A percentile compares a stretch with the other conserved stretches of the same genome.
These are phyloP conservation scores for Crataegus laevigata DNA, from an alignment of 306 rosid genomes.

Conservation along the genomic window DNA sequence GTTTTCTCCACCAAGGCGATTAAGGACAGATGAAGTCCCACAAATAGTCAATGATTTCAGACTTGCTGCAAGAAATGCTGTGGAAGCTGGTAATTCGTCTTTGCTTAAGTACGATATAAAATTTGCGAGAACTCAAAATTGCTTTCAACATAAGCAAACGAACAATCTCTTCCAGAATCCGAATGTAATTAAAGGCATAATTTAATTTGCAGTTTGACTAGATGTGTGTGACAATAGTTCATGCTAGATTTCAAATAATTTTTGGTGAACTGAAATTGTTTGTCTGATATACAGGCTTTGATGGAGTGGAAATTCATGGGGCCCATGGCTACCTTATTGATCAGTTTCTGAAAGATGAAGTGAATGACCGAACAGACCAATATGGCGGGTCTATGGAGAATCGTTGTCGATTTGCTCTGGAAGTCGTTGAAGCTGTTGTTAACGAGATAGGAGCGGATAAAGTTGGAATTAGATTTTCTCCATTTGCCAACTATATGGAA, in stretches of 20 bases:
- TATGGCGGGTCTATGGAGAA: constrained; percentile 72
- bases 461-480: constrained; percentile 60
- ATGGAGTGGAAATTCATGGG: constrained; percentile 73
- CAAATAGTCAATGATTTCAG: constrained; percentile 49
- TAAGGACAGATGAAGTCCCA: constrained; percentile 54
- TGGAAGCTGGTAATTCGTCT: constrained; percentile 55
- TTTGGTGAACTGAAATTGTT: too few species aligned
- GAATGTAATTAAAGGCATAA: too few species aligned
- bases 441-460: constrained; percentile 51
- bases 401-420: constrained; percentile 46
- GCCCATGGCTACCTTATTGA: constrained; percentile 62
- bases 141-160: too few species aligned
- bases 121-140: not conserved
- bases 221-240: too few species aligned
- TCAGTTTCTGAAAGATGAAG: constrained; percentile 56
- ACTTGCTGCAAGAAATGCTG: constrained; percentile 52
- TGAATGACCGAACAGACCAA: constrained; percentile 51
- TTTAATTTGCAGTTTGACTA: too few species aligned
- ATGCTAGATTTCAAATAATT: too few species aligned
- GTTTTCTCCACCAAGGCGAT: constrained; percentile 46
- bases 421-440: constrained; percentile 41
- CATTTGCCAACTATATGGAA: constrained; percentile 40
- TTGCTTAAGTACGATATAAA: not conserved
- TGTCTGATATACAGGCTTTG: constrained; percentile 40
- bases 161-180: too few species aligned